Evolutionary conservation across 352 stramenopile species (phyloP), one percentile per base, ranked within the genome.

Genomic region (Globisporangium megalacanthum): DNA sequence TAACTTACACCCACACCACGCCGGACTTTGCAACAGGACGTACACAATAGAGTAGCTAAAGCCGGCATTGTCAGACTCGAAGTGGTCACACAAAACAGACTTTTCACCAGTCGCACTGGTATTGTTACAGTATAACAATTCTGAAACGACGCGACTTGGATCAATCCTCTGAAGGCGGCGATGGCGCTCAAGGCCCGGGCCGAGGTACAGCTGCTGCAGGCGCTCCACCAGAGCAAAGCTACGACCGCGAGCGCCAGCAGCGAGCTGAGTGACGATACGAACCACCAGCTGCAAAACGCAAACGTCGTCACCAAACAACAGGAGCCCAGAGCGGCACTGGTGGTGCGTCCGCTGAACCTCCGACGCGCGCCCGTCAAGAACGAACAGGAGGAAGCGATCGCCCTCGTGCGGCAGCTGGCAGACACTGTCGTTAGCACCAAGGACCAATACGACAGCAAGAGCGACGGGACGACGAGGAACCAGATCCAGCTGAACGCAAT

Each of bases 401-500:
- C 70, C 1, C 64, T 83, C 17, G 75, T 90, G 35, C 69, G 74
- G 14, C 66, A 85, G 50, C 71, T 91, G 29, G 59, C 85, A 25
- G 57, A 86, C 45, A 50, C 83, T 47, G 68, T 68, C 49, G 60
- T 74, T 20, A 56, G 58, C 9, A 60, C 69, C 17, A 61, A 59
- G 13, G 47, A 45, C 10, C 33, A 58, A 15, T 25, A 33, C 17
- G 62, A 46, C 25, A 45, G 10, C 35, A 59, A 11, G 52, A 73
- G 29, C 46, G 52, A 10, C 17, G 22, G 11, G 11, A 17, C 29
- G n/a, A 46, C 41, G 14, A 48, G 41, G 5, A 22, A 22, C 4
- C 77, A 89, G 59, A 91, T 91, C 37, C 59, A 80, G 47, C 54
- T 69, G 14, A 91, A 88, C 49, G 72, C 70, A 35, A 54, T 83